A percentile compares a stretch with the other conserved stretches of the same genome.
phyloP scores from a whole-genome alignment of 2,329 filamentous ascomycete species.

The Colletotrichum lini region DNA sequence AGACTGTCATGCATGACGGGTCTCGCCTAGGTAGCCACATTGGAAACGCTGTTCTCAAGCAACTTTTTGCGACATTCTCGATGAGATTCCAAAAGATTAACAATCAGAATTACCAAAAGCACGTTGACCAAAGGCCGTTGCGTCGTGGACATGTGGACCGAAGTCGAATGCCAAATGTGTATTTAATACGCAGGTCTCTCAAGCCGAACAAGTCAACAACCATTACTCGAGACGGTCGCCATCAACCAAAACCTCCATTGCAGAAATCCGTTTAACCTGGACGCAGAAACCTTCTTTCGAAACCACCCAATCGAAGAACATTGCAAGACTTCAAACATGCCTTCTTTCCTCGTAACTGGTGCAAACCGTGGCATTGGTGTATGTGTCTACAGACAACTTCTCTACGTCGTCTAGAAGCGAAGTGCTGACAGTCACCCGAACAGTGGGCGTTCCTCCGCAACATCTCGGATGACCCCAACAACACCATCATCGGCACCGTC shows the following conservation, averaged over 20 bases:
- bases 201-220: no score
- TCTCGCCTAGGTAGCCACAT: not conserved
- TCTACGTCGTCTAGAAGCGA: no score
- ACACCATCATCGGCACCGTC: slow-evolving; percentile 63
- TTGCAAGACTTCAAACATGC: not conserved
- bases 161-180: not conserved
- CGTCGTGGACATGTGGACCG: no score
- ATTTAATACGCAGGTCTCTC: not conserved
- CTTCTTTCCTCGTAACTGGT: slow-evolving; percentile 23
- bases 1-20: not conserved
- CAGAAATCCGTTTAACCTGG: no score
- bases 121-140: not conserved
- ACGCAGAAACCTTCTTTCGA: no score
- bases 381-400: not conserved
- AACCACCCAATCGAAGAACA: not conserved
- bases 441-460: slow-evolving; percentile 44
- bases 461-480: slow-evolving; percentile 56
- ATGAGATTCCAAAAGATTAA: not conserved
- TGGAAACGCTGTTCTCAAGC: no score
- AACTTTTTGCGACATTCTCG: not conserved
- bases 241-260: not conserved
- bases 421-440: not conserved
- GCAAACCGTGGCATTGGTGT: slow-evolving; percentile 22
- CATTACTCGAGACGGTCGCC: not conserved
- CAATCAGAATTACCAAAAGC: not conserved